Base-by-base conservation (phyloP, 1,139 yeast genomes). In the Hyphopichia khmerensis region DNA sequence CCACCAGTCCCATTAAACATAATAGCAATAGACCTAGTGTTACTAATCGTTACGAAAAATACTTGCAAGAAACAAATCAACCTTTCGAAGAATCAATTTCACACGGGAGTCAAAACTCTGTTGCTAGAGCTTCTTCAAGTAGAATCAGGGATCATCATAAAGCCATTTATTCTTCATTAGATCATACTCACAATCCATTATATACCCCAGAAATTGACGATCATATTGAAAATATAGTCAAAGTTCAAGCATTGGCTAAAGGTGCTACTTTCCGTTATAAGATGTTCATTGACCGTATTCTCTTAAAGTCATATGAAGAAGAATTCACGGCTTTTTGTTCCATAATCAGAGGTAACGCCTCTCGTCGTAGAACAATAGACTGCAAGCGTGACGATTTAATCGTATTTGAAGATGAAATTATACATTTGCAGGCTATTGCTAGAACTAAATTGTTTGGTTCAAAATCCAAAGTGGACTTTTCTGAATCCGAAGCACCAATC, bases 221-320 rank as follows among this genome's bases (percentile, higher is more conserved):
- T 5, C 55, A 64, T 39, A 39, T 53, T 2, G 21, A 48, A 4
- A 57, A 68, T 42, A 56, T 72, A 35, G 56, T 72, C 55, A 63
- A 65, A 44, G 65, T 85, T 26, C 93, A 86, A 57, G 75, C 89
- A 0, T 62, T 82, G 26, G 74, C 85, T 8, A 69, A 87, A 50
- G 93, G 91, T 23, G 83, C 87, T 1, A 70, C 79, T 41, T 65
- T 79, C 47, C 72, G 95, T 39, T 86, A 82, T 57, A 65, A 65
- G 23, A 69, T 83, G 68, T 83, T 81, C 59, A 84, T 84, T 33
- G 77, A 78, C 51, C 75, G 70, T 44, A 80, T 81, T 47, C 76
- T 82, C 72, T 56, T 83, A 32, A 77, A 76, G 49, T 79, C 84
- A 3, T 78, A 75, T 49, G 66, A 69, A 4, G 77, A 73, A 17